Evolutionary conservation across 2,329 filamentous ascomycete species (phyloP), one percentile per base, ranked within the genome.

Genomic region (Colletotrichum echinochloae): DNA sequence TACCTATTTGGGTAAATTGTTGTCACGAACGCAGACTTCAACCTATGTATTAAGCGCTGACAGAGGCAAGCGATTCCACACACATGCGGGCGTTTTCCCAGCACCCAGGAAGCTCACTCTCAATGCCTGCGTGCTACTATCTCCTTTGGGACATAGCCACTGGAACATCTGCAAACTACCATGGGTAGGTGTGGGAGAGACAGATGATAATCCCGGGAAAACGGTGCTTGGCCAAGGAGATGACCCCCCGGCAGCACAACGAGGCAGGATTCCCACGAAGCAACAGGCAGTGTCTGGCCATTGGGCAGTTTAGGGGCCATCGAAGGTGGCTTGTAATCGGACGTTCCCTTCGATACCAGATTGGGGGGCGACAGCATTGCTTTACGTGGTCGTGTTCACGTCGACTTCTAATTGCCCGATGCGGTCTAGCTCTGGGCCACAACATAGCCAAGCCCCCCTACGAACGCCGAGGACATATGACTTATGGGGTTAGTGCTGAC

Each of bases 321-420:
- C n/a, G n/a, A n/a, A n/a, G 23, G 20, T 26, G 41, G 28, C 26
- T 3, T 2, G 7, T 23, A 18, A 16, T 37, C 35, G 35, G 12
- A 26, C 35, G 2, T 56, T 14, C 9, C 20, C n/a, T 8, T n/a
- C 7, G 39, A 23, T 39, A 8, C 20, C 30, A 20, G 52, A 23
- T 41, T 41, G 4, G 30, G 30, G n/a, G n/a, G n/a, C 51, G 5
- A 11, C 1, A 37, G 8, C 7, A 4, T n/a, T 35, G 11, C 28
- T 37, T 9, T 23, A 12, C 11, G n/a, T 23, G 9, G 20, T 11
- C n/a, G 2, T 37, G 28, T 55, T n/a, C n/a, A 11, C 1, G 11
- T 60, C 20, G 33, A 60, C 57, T 60, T 60, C 28, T 12, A 48
- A 26, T 60, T 49, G 20, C 57, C 57, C 16, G 48, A 60, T 37